phyloP scores from a whole-genome alignment of 1,139 yeast genomes.

The Candida buenavistaensis region DNA sequence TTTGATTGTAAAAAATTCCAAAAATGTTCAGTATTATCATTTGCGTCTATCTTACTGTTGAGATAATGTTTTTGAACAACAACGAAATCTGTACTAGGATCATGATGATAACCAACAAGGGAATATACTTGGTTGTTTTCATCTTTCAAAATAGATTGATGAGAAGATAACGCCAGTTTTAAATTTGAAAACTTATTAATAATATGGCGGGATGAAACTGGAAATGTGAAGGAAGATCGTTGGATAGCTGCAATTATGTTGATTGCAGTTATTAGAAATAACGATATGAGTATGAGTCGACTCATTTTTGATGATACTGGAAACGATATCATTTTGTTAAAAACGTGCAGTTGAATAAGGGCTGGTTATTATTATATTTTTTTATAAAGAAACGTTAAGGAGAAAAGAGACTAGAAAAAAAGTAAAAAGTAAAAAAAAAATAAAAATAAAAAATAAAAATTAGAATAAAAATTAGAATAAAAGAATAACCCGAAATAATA shows the following conservation, averaged over 20 bases:
- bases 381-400: too few species aligned
- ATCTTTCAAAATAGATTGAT: conserved; percentile 4
- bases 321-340: conserved; percentile 1
- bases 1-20: conserved; percentile 18
- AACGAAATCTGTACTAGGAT: conserved; percentile 16
- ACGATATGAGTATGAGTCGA: conserved; percentile 2
- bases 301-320: conserved; percentile 2
- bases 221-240: conserved; percentile 3
- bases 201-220: conserved; percentile 3
- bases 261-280: conserved; percentile 9
- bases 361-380: too few species aligned
- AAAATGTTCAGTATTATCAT: conserved; percentile 14
- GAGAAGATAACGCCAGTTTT: conserved; percentile 2
- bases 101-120: conserved; percentile 19
- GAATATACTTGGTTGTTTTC: conserved; percentile 12
- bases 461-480: too few species aligned
- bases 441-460: too few species aligned
- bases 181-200: conserved; percentile 7
- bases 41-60: conserved; percentile 8
- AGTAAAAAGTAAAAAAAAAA: too few species aligned
- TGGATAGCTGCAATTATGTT: conserved; percentile 10
- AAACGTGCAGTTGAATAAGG: too few species aligned
- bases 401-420: too few species aligned
- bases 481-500: too few species aligned
- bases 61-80: conserved; percentile 17